Percentiles rank a stretch among this genome's conserved stretches.
Evolutionary conservation across 805 yeast species (phyloP).

Genomic region (Candida coquimbonensis): DNA sequence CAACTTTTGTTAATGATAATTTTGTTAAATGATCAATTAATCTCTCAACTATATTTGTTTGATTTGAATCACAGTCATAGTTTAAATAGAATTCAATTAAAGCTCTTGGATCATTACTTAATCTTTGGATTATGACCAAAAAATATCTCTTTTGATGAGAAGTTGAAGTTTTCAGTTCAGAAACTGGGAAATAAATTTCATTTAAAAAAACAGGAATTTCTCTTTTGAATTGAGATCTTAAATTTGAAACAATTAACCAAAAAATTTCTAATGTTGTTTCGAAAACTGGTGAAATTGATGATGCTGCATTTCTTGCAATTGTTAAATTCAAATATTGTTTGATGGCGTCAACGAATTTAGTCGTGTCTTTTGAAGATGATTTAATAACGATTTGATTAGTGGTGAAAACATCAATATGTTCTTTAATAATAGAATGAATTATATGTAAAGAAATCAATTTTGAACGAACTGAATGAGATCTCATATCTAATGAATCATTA

Average conservation of each 20-base stretch:
- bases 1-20: constrained; percentile 63
- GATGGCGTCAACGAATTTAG: constrained; percentile 68
- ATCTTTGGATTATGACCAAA: constrained; percentile 68
- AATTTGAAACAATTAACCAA: constrained; percentile 78
- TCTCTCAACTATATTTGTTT: constrained; percentile 81
- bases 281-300: constrained; percentile 84
- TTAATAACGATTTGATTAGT: constrained; percentile 50
- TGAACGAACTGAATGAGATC: constrained; percentile 88
- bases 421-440: constrained; percentile 76
- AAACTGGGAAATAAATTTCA: constrained; percentile 89
- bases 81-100: constrained; percentile 89
- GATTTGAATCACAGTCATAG: constrained; percentile 82
- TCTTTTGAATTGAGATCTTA: constrained; percentile 81
- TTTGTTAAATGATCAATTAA: constrained; percentile 68
- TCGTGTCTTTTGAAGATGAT: constrained; percentile 44
- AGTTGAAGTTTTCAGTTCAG: constrained; percentile 87
- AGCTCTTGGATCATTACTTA: constrained; percentile 84
- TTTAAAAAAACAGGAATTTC: constrained; percentile 92
- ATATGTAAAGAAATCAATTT: constrained; percentile 83
- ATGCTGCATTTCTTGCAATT: constrained; percentile 86
- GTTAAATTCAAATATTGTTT: constrained; percentile 79
- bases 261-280: constrained; percentile 89
- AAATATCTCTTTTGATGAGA: constrained; percentile 89
- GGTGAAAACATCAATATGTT: constrained; percentile 76
- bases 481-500: constrained; percentile 68